Conservation (phyloP, 2,329 filamentous ascomycete species). For the Trichoderma sp. region DNA sequence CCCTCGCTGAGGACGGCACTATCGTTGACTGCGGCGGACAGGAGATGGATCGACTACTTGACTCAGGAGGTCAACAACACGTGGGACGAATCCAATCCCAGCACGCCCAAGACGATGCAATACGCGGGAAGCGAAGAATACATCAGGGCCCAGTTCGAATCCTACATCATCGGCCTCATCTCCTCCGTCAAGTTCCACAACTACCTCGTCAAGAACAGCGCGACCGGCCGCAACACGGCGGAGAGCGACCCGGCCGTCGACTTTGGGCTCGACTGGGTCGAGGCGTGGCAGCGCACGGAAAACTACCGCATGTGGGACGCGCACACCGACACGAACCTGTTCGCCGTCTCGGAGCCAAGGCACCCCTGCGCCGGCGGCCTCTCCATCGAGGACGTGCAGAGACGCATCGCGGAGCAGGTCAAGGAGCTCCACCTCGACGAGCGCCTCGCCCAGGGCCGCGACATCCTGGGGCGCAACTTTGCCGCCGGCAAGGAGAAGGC, state of each 20-base stretch:
- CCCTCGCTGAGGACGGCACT: slow-evolving; percentile 75
- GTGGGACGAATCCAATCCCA: slow-evolving; percentile 91
- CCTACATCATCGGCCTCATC: slow-evolving; percentile 87
- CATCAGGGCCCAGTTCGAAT: slow-evolving; percentile 94
- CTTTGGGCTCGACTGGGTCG: slow-evolving; percentile 81
- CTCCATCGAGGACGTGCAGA: slow-evolving; percentile 91
- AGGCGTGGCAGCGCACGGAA: slow-evolving; percentile 84
- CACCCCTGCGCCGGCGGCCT: slow-evolving; percentile 93
- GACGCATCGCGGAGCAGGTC: slow-evolving; percentile 86
- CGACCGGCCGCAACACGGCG: slow-evolving; percentile 65
- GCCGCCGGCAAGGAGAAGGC: slow-evolving; percentile 87
- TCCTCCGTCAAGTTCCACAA: slow-evolving; percentile 88
- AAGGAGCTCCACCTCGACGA: slow-evolving; percentile 94
- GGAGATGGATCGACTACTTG: slow-evolving; percentile 94
- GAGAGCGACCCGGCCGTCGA: slow-evolving; percentile 85
- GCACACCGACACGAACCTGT: slow-evolving; percentile 81
- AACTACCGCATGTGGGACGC: slow-evolving; percentile 89
- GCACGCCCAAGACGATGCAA: slow-evolving; percentile 88
- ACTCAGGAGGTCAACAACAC: slow-evolving; percentile 93
- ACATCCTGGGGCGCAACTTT: slow-evolving; percentile 86
- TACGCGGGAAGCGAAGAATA: slow-evolving; percentile 97
- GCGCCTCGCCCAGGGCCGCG: slow-evolving; percentile 77
- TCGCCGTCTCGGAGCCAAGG: slow-evolving; percentile 89
- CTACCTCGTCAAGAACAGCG: slow-evolving; percentile 63
- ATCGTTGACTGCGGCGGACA: slow-evolving; percentile 78